A percentile compares a stretch with the other conserved stretches of the same genome.
phyloP scores from a whole-genome alignment of 352 stramenopile species.

The Blastocystis sp. region DNA sequence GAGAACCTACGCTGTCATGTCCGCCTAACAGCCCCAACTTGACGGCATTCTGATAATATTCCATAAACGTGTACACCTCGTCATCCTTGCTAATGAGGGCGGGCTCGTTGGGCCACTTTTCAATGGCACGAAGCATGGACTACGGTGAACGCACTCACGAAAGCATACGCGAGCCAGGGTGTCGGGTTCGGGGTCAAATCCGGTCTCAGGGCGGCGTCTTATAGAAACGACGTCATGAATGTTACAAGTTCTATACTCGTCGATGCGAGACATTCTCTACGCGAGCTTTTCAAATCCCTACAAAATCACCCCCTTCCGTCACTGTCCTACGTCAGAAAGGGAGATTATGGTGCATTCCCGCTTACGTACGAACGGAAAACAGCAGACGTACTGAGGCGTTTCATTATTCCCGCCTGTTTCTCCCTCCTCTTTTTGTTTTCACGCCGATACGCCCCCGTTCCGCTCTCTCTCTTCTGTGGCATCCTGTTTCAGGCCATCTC shows the following conservation, averaged over 20 bases:
- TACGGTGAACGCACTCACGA: not conserved
- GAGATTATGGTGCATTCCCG: not conserved
- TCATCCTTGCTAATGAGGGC: conserved; percentile 67
- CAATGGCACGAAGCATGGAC: conserved; percentile 48
- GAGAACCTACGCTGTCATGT: conserved; percentile 74
- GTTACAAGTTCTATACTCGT: conserved; percentile 41
- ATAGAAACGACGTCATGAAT: conserved; percentile 62
- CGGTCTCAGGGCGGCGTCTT: conserved; percentile 56
- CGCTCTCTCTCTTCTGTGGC: not conserved
- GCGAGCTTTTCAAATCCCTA: not conserved
- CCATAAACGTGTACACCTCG: conserved; percentile 56
- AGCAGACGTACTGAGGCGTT: not conserved
- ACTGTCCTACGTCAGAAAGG: not conserved
- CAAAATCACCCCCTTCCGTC: not conserved
- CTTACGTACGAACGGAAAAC: not conserved
- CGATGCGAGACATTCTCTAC: conserved; percentile 31
- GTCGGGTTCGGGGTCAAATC: conserved; percentile 65
- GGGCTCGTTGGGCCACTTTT: conserved; percentile 63
- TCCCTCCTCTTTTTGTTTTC: not conserved
- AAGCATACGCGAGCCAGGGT: conserved; percentile 15
- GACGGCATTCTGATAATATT: conserved; percentile 66
- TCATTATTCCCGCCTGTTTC: not conserved
- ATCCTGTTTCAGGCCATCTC: not conserved
- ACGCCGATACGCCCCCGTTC: not conserved
- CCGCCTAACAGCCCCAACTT: not conserved